A percentile compares a stretch with the other conserved stretches of the same genome.
Conservation (phyloP, 2,329 filamentous ascomycete genomes). For the Pseudogymnoascus sp. region DNA sequence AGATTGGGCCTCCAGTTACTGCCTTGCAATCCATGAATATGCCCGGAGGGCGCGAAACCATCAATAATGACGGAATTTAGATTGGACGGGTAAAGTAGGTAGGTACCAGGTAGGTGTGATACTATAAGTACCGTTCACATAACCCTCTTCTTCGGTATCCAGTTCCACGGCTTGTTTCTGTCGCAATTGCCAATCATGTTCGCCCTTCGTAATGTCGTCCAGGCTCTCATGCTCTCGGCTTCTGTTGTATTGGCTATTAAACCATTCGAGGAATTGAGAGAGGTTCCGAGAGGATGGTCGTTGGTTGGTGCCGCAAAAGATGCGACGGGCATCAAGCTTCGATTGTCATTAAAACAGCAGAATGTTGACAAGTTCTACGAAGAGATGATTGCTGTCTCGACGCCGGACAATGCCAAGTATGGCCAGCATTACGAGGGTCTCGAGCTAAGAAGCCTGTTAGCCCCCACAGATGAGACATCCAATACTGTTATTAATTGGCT, state of each 20-base stretch:
- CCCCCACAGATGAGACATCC: conserved; percentile 30
- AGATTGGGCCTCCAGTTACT: neutral
- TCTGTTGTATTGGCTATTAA: conserved; percentile 11
- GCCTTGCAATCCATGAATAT: neutral
- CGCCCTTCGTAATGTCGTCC: conserved; percentile 10
- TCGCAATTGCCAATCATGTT: conserved; percentile 12
- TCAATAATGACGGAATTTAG: neutral
- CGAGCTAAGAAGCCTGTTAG: conserved; percentile 36
- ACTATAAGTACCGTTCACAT: neutral
- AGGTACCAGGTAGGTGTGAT: neutral
- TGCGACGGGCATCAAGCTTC: conserved; percentile 14
- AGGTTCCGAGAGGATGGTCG: conserved; percentile 17
- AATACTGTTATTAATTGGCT: conserved; percentile 35
- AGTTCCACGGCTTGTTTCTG: neutral
- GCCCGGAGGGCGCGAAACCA: neutral
- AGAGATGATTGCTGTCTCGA: conserved; percentile 30
- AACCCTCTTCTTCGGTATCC: neutral
- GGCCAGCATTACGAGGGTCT: conserved; percentile 39
- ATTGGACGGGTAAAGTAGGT: neutral
- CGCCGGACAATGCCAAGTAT: conserved; percentile 37
- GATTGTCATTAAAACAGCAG: conserved; percentile 18
- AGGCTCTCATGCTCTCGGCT: conserved; percentile 13
- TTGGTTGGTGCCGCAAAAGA: conserved; percentile 13
- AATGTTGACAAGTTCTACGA: conserved; percentile 18
- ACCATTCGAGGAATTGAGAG: conserved; percentile 15